Evolutionary conservation across 306 rosid species (phyloP).

Genomic region (Gynostemma pentaphyllum): DNA sequence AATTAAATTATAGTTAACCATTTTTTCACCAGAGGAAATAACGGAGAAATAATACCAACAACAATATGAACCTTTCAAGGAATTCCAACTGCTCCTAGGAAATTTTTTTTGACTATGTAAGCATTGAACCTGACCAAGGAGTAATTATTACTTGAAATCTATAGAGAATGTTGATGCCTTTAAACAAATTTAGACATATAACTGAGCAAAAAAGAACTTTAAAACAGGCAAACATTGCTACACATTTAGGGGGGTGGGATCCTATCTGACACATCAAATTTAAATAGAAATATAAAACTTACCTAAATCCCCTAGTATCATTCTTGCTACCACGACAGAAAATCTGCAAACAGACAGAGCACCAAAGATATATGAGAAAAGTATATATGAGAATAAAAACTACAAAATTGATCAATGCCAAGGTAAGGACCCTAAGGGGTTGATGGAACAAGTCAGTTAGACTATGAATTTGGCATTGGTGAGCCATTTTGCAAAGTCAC

Average conservation of each 20-base stretch:
- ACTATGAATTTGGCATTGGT: not conserved
- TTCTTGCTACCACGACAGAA: conserved; percentile 92
- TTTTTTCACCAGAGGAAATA: not conserved
- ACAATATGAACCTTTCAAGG: not conserved
- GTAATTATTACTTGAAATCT: not conserved
- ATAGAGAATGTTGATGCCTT: not conserved
- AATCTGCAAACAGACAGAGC: conserved; percentile 47
- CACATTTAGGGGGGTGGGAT: not conserved
- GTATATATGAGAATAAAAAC: conserved; percentile 1
- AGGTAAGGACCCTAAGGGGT: not conserved
- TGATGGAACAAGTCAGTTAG: not conserved
- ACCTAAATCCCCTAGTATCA: conserved; percentile 93
- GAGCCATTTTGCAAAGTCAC: not conserved
- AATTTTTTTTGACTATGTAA: not conserved
- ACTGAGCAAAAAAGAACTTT: not conserved
- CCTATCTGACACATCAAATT: conserved; percentile 1
- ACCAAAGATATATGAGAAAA: conserved; percentile 14
- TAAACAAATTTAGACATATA: not conserved
- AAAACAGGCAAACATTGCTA: not conserved
- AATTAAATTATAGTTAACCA: not conserved
- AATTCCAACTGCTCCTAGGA: not conserved
- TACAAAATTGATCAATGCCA: not conserved
- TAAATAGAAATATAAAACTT: conserved; percentile 16
- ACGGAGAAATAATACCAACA: not conserved
- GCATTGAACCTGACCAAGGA: not conserved